Conservation (phyloP, 257 asterid species). For the Galeopsis tetrahit region DNA sequence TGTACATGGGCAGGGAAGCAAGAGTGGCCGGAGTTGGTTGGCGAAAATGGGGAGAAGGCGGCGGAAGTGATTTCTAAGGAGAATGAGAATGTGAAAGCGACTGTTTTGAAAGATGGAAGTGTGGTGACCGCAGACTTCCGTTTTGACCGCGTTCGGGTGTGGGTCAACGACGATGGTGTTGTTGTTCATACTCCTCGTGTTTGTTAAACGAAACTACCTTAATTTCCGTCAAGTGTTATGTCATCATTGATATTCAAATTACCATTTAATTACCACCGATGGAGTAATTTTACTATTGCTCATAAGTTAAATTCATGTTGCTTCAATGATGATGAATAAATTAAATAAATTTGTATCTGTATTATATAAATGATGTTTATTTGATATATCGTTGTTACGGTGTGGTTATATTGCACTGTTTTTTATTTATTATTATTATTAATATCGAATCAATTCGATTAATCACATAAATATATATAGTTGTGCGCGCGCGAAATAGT, state of each 20-base stretch:
- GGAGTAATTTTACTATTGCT: too few relatives aligned
- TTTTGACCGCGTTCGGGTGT: constrained; percentile 64
- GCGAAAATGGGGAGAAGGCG: constrained; percentile 31
- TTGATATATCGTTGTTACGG: too few relatives aligned
- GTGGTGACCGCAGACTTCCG: constrained; percentile 43
- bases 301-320: not conserved
- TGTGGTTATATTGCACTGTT: too few relatives aligned
- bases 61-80: constrained; percentile 37
- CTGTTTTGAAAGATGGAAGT: constrained; percentile 50
- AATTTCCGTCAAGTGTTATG: not conserved
- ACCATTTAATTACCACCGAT: not conserved
- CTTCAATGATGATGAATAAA: not conserved
- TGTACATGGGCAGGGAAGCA: constrained; percentile 34
- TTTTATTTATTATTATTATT: too few relatives aligned
- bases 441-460: too few relatives aligned
- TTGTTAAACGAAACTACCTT: constrained; percentile 21
- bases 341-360: too few relatives aligned
- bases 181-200: constrained; percentile 41
- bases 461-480: too few relatives aligned
- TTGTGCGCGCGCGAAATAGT: too few relatives aligned
- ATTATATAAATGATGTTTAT: too few relatives aligned
- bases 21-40: constrained; percentile 53
- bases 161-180: constrained; percentile 33
- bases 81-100: constrained; percentile 41
- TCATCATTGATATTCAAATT: not conserved